Evolutionary conservation across 2,329 filamentous ascomycete species (phyloP).

Genomic region (Septoria petroselini): DNA sequence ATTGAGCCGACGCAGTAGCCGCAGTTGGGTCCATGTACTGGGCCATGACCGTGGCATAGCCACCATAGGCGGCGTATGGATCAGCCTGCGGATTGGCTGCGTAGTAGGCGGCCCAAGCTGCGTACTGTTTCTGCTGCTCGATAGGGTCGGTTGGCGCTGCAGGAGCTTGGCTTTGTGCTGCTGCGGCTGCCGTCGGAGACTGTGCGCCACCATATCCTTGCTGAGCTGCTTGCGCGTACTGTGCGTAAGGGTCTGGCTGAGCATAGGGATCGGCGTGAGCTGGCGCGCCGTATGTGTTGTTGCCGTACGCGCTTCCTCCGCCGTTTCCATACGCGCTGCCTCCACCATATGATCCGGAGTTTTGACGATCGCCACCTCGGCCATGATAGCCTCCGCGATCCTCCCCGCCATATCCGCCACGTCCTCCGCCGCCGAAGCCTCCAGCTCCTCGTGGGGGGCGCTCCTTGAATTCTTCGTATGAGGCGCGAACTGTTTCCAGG

Average conservation of each 20-base stretch:
- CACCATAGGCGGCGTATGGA: slow-evolving; percentile 87
- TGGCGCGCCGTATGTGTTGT: slow-evolving; percentile 20
- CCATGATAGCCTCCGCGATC: slow-evolving; percentile 43
- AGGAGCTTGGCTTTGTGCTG: slow-evolving; percentile 36
- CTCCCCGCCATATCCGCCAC: slow-evolving; percentile 36
- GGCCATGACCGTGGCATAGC: slow-evolving; percentile 48
- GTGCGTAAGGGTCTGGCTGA: slow-evolving; percentile 12
- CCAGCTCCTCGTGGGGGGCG: slow-evolving; percentile 49
- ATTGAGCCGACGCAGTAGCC: background rate
- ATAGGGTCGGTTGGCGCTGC: slow-evolving; percentile 28
- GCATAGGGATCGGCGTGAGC: background rate
- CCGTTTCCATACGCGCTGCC: slow-evolving; percentile 39
- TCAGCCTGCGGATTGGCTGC: slow-evolving; percentile 78
- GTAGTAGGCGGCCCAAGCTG: slow-evolving; percentile 77
- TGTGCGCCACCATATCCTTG: slow-evolving; percentile 31
- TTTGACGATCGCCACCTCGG: slow-evolving; percentile 31
- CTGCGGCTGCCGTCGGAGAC: slow-evolving; percentile 36
- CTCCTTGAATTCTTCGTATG: slow-evolving; percentile 86
- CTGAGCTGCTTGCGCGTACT: slow-evolving; percentile 16
- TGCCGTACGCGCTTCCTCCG: slow-evolving; percentile 27
- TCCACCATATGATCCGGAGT: slow-evolving; percentile 37
- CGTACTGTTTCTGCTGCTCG: slow-evolving; percentile 28
- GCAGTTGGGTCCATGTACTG: slow-evolving; percentile 23
- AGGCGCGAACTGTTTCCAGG: slow-evolving; percentile 77
- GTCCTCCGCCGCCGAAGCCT: slow-evolving; percentile 44